Evolutionary conservation across 176 grass and related monocot genomes (phyloP), one percentile per base, ranked within the genome.

Genomic region (Eremochloa ophiuroides): DNA sequence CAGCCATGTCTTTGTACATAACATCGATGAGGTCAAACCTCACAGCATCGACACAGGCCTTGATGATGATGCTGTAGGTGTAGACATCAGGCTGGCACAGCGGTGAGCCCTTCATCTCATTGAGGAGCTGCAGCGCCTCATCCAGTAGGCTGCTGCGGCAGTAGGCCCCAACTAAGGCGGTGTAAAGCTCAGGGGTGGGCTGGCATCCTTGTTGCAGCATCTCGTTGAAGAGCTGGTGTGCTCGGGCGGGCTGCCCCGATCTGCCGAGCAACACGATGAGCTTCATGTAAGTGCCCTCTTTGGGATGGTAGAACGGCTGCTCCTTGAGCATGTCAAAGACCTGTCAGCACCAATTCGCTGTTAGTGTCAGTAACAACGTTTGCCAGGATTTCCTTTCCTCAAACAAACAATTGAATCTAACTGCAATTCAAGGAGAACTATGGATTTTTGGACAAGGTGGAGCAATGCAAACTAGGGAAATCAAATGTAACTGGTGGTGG

Each of bases 41-140:
- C 0, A 63, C 38, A 17, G 81, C 70, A 1, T 98, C 92, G 0
- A 89, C 86, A 16, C 90, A 98, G 20, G 95, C 92, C 56, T 98
- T 98, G 53, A 98, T 82, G 75, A 98, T 73, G 8, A 58, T 98
- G 72, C 92, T 98, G 82, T 94, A 98, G 34, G 95, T 98, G 44
- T 98, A 98, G 17, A 93, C 92, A 27, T 98, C 95, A 53, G 95
- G 95, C 74, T 91, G 95, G 71, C 88, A 92, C n/a, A 85, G 78
- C 2, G 95, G 92, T 0, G 83, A 73, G 12, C 83, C 79, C 55
- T 93, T 98, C 95, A 98, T 98, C 40, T 84, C 82, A 2, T 31
- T 8, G 5, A 94, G 90, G 37, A 98, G 80, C 62, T 83, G 82
- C 40, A 87, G 86, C 18, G 95, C 92, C 6, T 98, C 74, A 18